These are phyloP conservation scores for Shiraia sp. DNA, from an alignment of 2,329 filamentous ascomycete species.

Conservation along the genomic window DNA sequence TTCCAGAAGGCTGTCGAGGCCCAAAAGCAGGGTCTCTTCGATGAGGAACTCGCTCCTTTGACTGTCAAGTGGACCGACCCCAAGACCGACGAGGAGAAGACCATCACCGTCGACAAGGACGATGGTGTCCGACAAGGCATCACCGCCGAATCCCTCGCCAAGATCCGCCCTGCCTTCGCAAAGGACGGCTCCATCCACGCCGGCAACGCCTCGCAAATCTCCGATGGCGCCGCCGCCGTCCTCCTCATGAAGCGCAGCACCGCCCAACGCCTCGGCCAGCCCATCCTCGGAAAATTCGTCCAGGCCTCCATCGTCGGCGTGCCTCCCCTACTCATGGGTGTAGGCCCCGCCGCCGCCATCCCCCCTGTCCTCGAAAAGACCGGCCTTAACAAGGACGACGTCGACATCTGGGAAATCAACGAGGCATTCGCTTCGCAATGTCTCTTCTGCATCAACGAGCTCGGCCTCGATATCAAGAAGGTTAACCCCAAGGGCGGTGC, in stretches of 20 bases:
- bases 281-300: slow-evolving; percentile 91
- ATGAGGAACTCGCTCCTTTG: slow-evolving; percentile 86
- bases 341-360: slow-evolving; percentile 95
- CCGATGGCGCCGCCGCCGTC: slow-evolving; percentile 89
- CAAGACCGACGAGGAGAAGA: slow-evolving; percentile 84
- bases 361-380: slow-evolving; percentile 88
- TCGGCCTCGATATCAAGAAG: slow-evolving; percentile 81
- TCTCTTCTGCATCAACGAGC: slow-evolving; percentile 88
- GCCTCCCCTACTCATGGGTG: slow-evolving; percentile 90
- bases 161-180: slow-evolving; percentile 88
- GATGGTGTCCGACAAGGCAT: slow-evolving; percentile 86
- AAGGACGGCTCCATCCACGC: slow-evolving; percentile 94
- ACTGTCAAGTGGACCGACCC: slow-evolving; percentile 87
- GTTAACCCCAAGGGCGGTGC: slow-evolving; percentile 97
- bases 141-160: slow-evolving; percentile 83
- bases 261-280: slow-evolving; percentile 84
- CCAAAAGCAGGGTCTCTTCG: slow-evolving; percentile 85
- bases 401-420: slow-evolving; percentile 99
- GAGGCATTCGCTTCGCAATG: slow-evolving; percentile 97
- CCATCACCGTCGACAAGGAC: slow-evolving; percentile 80
- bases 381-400: slow-evolving; percentile 79
- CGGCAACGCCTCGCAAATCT: slow-evolving; percentile 94
- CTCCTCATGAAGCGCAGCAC: slow-evolving; percentile 93
- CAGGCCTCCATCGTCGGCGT: slow-evolving; percentile 84
- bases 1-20: slow-evolving; percentile 89